A percentile compares a stretch with the other conserved stretches of the same genome.
Evolutionary conservation across 108 stramenopile genomes (phyloP).

Genomic region (Cyclotella atomus): DNA sequence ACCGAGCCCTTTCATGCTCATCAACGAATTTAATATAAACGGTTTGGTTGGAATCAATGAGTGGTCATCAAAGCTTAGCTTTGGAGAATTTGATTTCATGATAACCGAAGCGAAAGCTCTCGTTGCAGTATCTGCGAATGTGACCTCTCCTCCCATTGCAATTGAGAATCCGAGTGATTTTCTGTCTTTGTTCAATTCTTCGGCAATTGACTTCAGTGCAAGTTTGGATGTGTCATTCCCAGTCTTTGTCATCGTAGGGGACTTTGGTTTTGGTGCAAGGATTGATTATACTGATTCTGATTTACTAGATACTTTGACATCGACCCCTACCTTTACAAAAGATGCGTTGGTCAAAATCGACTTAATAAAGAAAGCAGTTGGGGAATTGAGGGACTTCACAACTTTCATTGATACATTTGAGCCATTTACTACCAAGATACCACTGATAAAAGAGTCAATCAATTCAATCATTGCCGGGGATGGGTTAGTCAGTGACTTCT

Average conservation of each 20-base stretch:
- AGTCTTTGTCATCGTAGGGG: constrained; percentile 10
- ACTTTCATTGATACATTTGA: constrained; percentile 15
- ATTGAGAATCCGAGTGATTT: background rate
- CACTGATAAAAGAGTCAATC: constrained; percentile 21
- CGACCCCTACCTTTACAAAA: background rate
- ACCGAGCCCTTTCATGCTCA: constrained; percentile 15
- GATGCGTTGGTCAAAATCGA: constrained; percentile 15
- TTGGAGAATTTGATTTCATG: constrained; percentile 2
- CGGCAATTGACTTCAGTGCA: constrained; percentile 19
- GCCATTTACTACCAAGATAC: constrained; percentile 9
- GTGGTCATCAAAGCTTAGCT: constrained; percentile 20
- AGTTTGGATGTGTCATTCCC: constrained; percentile 21
- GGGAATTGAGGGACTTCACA: background rate
- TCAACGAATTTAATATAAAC: constrained; percentile 12
- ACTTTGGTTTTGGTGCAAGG: constrained; percentile 23
- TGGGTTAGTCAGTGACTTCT: constrained; percentile 20
- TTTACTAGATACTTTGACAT: constrained; percentile 15
- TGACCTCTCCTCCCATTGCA: background rate
- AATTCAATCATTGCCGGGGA: constrained; percentile 39
- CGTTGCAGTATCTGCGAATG: background rate
- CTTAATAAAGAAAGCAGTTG: background rate
- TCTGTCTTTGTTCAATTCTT: background rate
- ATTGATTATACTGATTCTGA: constrained; percentile 15
- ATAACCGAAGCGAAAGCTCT: constrained; percentile 33
- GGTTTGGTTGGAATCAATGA: constrained; percentile 33